Conservation (phyloP, 495 filamentous ascomycete species). For the Staphylotrichum longicolle region DNA sequence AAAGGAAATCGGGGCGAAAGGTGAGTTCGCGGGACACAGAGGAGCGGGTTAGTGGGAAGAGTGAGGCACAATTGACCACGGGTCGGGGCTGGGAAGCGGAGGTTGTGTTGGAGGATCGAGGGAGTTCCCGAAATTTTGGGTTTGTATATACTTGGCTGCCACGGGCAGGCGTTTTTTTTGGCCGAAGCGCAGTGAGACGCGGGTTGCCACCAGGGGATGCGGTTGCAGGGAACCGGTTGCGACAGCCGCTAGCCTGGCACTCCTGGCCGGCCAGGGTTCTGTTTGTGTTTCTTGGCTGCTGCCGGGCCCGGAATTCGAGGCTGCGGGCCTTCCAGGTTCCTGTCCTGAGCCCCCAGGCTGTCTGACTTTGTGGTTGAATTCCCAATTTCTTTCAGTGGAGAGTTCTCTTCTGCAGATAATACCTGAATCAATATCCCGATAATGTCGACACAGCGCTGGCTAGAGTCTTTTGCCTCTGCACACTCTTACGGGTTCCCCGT, state of each 20-base stretch:
- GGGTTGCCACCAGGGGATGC: constrained; percentile 10
- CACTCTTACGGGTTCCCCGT: too few relatives aligned
- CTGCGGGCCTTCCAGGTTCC: too few relatives aligned
- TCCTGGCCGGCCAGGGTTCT: too few relatives aligned
- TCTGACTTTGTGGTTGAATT: too few relatives aligned
- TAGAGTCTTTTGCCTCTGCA: too few relatives aligned
- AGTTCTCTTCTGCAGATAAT: too few relatives aligned
- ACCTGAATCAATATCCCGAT: too few relatives aligned
- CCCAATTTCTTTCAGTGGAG: too few relatives aligned
- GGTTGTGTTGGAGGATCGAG: constrained; percentile 11
- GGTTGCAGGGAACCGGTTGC: constrained; percentile 11
- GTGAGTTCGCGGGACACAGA: constrained; percentile 14
- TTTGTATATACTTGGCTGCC: constrained; percentile 13
- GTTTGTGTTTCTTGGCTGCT: too few relatives aligned
- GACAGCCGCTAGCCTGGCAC: constrained; percentile 5
- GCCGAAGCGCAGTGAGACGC: neutral
- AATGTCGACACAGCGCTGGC: too few relatives aligned
- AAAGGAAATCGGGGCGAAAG: constrained; percentile 22
- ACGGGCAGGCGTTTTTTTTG: constrained; percentile 23
- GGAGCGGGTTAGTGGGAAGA: constrained; percentile 18
- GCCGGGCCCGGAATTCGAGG: too few relatives aligned
- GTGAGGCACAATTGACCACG: constrained; percentile 28
- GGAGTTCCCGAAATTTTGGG: constrained; percentile 30
- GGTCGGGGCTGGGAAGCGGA: constrained; percentile 12
- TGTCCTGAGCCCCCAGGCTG: too few relatives aligned